A percentile compares a stretch with the other conserved stretches of the same genome.
These are phyloP conservation scores for Aphanomyces euteiches DNA, from an alignment of 352 stramenopile species.

Conservation along the genomic window DNA sequence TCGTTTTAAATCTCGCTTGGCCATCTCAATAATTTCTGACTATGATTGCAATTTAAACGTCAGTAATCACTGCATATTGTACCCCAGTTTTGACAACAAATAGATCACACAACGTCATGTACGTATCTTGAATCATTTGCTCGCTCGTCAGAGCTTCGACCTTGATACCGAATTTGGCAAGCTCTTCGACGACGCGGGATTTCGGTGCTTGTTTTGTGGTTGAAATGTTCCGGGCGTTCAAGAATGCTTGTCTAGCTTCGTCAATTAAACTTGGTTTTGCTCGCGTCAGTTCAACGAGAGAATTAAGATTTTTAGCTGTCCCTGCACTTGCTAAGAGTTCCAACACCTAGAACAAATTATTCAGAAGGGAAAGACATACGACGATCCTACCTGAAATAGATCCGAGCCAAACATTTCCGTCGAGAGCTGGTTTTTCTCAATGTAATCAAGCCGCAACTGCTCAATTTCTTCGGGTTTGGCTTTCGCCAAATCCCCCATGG, in stretches of 20 bases:
- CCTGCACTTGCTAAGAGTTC: neutral
- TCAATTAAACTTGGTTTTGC: neutral
- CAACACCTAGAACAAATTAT: too few species aligned
- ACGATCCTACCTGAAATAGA: conserved; percentile 33
- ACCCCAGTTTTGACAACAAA: conserved; percentile 68
- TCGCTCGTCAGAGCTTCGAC: conserved; percentile 20
- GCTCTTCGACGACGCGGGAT: conserved; percentile 41
- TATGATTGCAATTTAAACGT: neutral
- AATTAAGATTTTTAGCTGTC: neutral
- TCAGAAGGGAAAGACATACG: neutral
- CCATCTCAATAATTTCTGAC: conserved; percentile 36
- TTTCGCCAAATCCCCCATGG: conserved; percentile 58
- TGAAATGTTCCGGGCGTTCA: conserved; percentile 70
- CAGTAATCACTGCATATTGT: conserved; percentile 17
- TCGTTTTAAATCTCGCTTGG: conserved; percentile 50
- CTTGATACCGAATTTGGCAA: conserved; percentile 60
- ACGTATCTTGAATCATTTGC: conserved; percentile 39
- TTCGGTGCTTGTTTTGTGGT: conserved; percentile 48
- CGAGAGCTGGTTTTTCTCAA: conserved; percentile 47
- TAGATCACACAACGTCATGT: conserved; percentile 54
- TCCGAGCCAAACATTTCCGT: conserved; percentile 55
- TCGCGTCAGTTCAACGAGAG: neutral
- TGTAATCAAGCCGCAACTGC: conserved; percentile 45
- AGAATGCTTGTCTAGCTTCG: conserved; percentile 36
- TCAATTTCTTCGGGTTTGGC: conserved; percentile 58